Conservation (phyloP, 1,139 yeast genomes). For the Candida mesenterica region DNA sequence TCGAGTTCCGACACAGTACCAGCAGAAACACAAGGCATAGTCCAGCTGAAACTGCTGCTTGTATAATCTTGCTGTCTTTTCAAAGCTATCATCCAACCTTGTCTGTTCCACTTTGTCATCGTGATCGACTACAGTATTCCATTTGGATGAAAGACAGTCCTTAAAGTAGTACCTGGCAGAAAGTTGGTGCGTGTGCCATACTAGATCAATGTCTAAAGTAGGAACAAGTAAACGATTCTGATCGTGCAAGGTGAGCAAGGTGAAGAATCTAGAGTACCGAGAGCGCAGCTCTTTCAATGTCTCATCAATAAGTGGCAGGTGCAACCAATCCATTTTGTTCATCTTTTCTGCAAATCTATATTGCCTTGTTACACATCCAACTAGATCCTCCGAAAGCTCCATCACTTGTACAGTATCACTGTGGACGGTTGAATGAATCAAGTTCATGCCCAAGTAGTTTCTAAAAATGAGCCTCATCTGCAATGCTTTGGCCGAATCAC, state of each 20-base stretch:
- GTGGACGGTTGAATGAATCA: constrained; percentile 20
- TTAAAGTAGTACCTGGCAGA: constrained; percentile 23
- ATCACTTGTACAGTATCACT: constrained; percentile 8
- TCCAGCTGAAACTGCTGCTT: constrained; percentile 18
- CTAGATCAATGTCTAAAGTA: constrained; percentile 38
- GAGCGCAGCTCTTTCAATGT: constrained; percentile 20
- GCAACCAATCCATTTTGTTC: constrained; percentile 29
- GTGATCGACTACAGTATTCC: constrained; percentile 23
- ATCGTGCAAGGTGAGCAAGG: constrained; percentile 16
- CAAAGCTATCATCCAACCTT: constrained; percentile 20
- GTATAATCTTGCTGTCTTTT: constrained; percentile 21
- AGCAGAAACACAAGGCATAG: constrained; percentile 28
- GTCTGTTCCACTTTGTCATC: constrained; percentile 28
- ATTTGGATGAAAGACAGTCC: constrained; percentile 15
- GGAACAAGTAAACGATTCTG: constrained; percentile 27
- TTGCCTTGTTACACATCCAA: constrained; percentile 32
- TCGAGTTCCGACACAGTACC: constrained; percentile 21
- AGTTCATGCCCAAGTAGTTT: constrained; percentile 19
- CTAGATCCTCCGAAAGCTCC: constrained; percentile 28
- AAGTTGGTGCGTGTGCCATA: constrained; percentile 43
- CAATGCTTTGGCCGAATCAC: constrained; percentile 1
- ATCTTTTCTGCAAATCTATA: constrained; percentile 30
- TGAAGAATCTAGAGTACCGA: constrained; percentile 28
- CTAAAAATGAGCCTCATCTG: constrained; percentile 11
- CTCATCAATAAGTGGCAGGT: constrained; percentile 19